phyloP scores from a whole-genome alignment of 805 yeast species.

The Starmerella tilneyi region DNA sequence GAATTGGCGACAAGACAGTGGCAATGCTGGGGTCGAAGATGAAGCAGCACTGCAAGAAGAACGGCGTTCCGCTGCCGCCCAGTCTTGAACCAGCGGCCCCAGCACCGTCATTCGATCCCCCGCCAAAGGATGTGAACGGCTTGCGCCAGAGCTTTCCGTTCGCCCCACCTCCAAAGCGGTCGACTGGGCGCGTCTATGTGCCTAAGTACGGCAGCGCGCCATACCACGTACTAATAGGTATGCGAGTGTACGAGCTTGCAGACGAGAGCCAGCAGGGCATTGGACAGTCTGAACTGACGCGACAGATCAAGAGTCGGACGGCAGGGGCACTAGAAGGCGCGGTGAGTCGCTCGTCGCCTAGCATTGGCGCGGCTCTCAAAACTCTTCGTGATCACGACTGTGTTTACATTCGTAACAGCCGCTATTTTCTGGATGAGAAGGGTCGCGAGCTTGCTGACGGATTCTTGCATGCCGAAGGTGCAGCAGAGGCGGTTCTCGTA shows the following conservation, averaged over 20 bases:
- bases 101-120: constrained; percentile 6
- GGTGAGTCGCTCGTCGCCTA: constrained; percentile 19
- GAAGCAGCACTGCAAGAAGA: constrained; percentile 45
- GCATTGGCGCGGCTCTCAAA: constrained; percentile 35
- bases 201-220: constrained; percentile 23
- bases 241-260: constrained; percentile 21
- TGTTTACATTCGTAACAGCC: constrained; percentile 36
- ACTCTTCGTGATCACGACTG: constrained; percentile 52
- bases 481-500: not conserved
- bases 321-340: constrained; percentile 20
- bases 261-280: constrained; percentile 41
- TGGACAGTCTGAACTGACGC: constrained; percentile 47
- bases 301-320: constrained; percentile 25
- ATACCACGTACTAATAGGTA: constrained; percentile 21
- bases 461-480: constrained; percentile 46
- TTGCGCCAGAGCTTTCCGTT: constrained; percentile 14
- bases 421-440: constrained; percentile 54
- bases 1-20: constrained; percentile 64
- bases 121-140: constrained; percentile 1
- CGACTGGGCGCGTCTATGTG: constrained; percentile 21
- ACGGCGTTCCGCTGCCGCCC: constrained; percentile 37
- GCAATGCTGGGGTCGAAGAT: constrained; percentile 40
- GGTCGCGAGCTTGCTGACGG: constrained; percentile 55
- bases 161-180: constrained; percentile 17
- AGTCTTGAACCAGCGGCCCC: constrained; percentile 16